phyloP scores from a whole-genome alignment of 176 grass and related monocot species.

The Oryza rufipogon region DNA sequence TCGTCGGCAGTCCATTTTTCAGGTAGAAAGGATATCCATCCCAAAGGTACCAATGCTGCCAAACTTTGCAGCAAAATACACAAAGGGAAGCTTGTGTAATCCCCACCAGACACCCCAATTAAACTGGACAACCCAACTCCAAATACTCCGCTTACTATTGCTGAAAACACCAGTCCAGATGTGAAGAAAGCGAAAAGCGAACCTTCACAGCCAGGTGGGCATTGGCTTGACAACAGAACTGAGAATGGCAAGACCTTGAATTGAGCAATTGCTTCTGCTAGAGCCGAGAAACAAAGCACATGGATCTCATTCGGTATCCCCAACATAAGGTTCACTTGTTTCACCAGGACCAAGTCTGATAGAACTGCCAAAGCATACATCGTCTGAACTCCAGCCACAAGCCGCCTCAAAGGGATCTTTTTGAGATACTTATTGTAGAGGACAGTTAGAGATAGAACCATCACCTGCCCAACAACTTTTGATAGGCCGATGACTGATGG shows the following conservation, averaged over 20 bases:
- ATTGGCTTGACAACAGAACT: slow-evolving; percentile 71
- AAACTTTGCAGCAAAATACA: slow-evolving; percentile 77
- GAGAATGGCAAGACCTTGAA: slow-evolving; percentile 89
- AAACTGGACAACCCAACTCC: slow-evolving; percentile 69
- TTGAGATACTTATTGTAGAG: slow-evolving; percentile 67
- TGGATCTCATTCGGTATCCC: slow-evolving; percentile 78
- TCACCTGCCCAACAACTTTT: slow-evolving; percentile 80
- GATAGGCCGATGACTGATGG: slow-evolving; percentile 80
- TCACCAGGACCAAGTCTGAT: slow-evolving; percentile 76
- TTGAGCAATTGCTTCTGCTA: slow-evolving; percentile 84
- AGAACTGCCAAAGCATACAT: slow-evolving; percentile 67
- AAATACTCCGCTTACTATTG: slow-evolving; percentile 69
- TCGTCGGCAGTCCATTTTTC: slow-evolving; percentile 49
- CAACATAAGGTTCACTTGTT: slow-evolving; percentile 72
- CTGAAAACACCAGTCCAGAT: slow-evolving; percentile 74
- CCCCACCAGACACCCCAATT: slow-evolving; percentile 62
- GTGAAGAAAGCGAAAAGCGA: slow-evolving; percentile 88
- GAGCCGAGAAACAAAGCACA: slow-evolving; percentile 73
- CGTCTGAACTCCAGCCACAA: slow-evolving; percentile 59
- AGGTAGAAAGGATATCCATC: slow-evolving; percentile 72
- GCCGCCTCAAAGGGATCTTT: slow-evolving; percentile 60
- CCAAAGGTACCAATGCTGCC: slow-evolving; percentile 74
- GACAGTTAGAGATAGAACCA: slow-evolving; percentile 70
- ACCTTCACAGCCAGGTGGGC: slow-evolving; percentile 72
- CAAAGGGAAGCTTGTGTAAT: slow-evolving; percentile 69